A percentile compares a stretch with the other conserved stretches of the same genome.
Conservation (phyloP, 2,329 filamentous ascomycete genomes). For the Penicillium occitanis region DNA sequence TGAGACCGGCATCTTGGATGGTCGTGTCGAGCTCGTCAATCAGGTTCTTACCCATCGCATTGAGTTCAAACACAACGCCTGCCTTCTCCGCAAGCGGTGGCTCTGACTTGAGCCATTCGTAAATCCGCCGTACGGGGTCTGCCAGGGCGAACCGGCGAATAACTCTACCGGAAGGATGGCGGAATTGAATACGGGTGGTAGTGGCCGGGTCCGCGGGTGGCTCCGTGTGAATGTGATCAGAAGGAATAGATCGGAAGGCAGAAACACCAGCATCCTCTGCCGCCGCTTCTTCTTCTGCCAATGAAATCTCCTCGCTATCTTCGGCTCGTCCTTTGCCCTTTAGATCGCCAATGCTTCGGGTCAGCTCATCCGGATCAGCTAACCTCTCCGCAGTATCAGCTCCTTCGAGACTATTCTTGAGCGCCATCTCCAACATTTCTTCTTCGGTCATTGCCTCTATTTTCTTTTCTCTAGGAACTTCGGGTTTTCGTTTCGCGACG, state of each 20-base stretch:
- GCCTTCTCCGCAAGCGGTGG: conserved; percentile 77
- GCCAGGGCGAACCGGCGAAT: conserved; percentile 79
- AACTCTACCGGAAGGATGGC: conserved; percentile 77
- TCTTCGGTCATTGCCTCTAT: conserved; percentile 92
- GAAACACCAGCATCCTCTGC: conserved; percentile 37
- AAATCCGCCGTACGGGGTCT: conserved; percentile 79
- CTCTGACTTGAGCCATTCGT: conserved; percentile 89
- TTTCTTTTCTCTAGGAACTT: conserved; percentile 62
- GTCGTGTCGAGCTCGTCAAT: conserved; percentile 71
- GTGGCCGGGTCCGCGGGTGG: conserved; percentile 68
- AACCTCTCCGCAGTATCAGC: conserved; percentile 53
- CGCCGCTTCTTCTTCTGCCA: conserved; percentile 38
- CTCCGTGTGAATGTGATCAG: conserved; percentile 71
- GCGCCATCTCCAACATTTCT: conserved; percentile 91
- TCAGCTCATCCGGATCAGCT: conserved; percentile 84
- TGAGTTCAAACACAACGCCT: conserved; percentile 80
- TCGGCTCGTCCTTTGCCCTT: conserved; percentile 52
- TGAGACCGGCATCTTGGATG: conserved; percentile 78
- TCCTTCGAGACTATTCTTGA: conserved; percentile 79
- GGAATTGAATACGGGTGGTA: conserved; percentile 88
- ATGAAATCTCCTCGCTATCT: conserved; percentile 33
- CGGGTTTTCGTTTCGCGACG: conserved; percentile 73
- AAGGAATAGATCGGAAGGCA: conserved; percentile 70
- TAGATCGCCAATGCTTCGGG: conserved; percentile 59
- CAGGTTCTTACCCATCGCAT: conserved; percentile 82